Base-by-base conservation (phyloP, 371 early-diverging fungal genomes). In the Mucor piriformis region DNA sequence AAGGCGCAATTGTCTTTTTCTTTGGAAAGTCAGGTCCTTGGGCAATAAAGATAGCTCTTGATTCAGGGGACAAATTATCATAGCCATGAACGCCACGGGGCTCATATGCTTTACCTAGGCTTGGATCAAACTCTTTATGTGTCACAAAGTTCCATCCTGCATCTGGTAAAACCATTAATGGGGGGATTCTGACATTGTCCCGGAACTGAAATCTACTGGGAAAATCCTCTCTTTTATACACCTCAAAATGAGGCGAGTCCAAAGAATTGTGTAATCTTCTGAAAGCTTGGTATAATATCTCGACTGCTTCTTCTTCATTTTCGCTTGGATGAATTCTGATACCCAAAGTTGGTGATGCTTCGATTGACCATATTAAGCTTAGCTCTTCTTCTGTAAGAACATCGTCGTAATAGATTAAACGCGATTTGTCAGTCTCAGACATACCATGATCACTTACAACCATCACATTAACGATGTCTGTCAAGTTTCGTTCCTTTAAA, bases 381-480 rank as follows among this genome's bases (percentile, higher is more conserved):
- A 77, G 25, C 20, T 75, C 77, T 25, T 72, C 66, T 8, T 60
- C 24, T 3, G 74, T 73, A 18, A 81, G 42, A 3, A 61, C 70
- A 56, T 93, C 91, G 52, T 94, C 95, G 52, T 94, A 76, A 67
- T 79, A 91, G 35, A 95, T 83, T 23, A 75, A 50, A 3, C 77
- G 70, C 13, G 84, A 73, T 35, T 77, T 68, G 15, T 81, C 69
- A 12, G 73, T 63, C 23, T 76, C 69, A 0, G 92, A 83, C 97
- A 98, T 97, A 5, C 98, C 97, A 60, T 97, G 98, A 69, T 97
- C 97, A 60, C 94, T 86, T 11, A 95, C 94, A 25, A 96, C 68
- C 35, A 98, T 79, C 3, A 96, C 51, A 66, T 96, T 89, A n/a
- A 94, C 88, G 25, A 85, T 75, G 27, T 88, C 70, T 10, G 83